Conservation (phyloP, 495 filamentous ascomycete genomes). For the Pseudevernia furfuracea region DNA sequence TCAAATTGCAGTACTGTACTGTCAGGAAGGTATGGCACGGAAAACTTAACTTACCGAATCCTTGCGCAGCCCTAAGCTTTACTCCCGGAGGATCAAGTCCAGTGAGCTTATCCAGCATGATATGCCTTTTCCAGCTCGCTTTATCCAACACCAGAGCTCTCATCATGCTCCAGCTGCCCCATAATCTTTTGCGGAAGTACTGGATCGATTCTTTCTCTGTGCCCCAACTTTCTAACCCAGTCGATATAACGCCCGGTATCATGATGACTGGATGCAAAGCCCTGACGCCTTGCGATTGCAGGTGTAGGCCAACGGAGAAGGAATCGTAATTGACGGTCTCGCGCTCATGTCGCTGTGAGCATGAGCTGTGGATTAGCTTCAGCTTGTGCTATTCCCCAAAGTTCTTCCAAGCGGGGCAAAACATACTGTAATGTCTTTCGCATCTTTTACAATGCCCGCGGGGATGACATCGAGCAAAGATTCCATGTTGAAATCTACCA, state of each 20-base stretch:
- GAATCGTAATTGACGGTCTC: constrained; percentile 87
- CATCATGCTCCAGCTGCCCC: constrained; percentile 99
- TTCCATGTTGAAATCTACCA: constrained; percentile 79
- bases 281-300: constrained; percentile 71
- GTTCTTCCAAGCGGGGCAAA: constrained; percentile 4
- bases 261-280: constrained; percentile 88
- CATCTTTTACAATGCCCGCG: constrained; percentile 71
- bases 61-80: constrained; percentile 89
- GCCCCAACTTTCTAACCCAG: constrained; percentile 93
- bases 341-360: constrained; percentile 63
- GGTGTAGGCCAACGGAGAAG: constrained; percentile 78
- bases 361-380: constrained; percentile 31
- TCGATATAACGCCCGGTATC: constrained; percentile 96
- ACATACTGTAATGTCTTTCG: constrained; percentile 68
- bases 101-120: constrained; percentile 89
- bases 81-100: constrained; percentile 88
- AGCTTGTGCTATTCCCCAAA: constrained; percentile 12
- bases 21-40: background rate
- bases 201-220: constrained; percentile 70
- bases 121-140: constrained; percentile 86
- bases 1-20: background rate
- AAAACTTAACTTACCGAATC: constrained; percentile 49
- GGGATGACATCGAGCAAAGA: constrained; percentile 75
- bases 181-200: constrained; percentile 88
- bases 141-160: constrained; percentile 86